Evolutionary conservation across 345 rosid genomes (phyloP).

Genomic region (Limnanthes douglasii): DNA sequence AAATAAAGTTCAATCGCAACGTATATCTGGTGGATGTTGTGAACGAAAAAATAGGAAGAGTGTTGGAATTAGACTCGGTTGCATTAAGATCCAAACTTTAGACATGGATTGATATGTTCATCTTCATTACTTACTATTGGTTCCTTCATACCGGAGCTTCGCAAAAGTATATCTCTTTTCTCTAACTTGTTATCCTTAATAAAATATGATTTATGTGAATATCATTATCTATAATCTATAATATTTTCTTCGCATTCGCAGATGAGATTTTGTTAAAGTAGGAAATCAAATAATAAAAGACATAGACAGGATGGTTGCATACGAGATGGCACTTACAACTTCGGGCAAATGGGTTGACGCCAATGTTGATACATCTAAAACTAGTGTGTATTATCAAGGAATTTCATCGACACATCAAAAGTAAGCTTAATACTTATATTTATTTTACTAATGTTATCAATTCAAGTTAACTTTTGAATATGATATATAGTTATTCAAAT

Average conservation of each 20-base stretch:
- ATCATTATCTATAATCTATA: no score
- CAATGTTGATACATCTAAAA: conserved; percentile 32
- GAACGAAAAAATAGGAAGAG: conserved; percentile 32
- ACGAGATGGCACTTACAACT: conserved; percentile 45
- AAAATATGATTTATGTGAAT: no score
- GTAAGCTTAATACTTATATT: conserved; percentile 40
- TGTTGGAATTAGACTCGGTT: conserved; percentile 68
- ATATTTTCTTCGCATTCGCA: conserved; percentile 9
- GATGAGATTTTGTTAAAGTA: conserved; percentile 55
- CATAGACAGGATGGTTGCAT: conserved; percentile 68
- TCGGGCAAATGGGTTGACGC: conserved; percentile 72
- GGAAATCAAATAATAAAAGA: conserved; percentile 31
- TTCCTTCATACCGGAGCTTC: conserved; percentile 59
- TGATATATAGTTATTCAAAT: no score
- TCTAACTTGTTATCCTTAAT: no score
- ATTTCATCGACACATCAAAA: conserved; percentile 76
- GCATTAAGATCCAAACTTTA: conserved; percentile 47
- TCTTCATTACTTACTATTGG: conserved; percentile 94
- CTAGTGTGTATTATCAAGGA: conserved; percentile 64
- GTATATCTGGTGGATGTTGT: conserved; percentile 54
- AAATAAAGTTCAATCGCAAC: conserved; percentile 39
- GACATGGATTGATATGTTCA: conserved; percentile 43
- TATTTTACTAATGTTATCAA: no score
- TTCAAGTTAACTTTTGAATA: no score
- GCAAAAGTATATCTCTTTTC: conserved; percentile 28